These are phyloP conservation scores for Claviceps arundinis DNA, from an alignment of 2,329 filamentous ascomycete species.

Conservation along the genomic window DNA sequence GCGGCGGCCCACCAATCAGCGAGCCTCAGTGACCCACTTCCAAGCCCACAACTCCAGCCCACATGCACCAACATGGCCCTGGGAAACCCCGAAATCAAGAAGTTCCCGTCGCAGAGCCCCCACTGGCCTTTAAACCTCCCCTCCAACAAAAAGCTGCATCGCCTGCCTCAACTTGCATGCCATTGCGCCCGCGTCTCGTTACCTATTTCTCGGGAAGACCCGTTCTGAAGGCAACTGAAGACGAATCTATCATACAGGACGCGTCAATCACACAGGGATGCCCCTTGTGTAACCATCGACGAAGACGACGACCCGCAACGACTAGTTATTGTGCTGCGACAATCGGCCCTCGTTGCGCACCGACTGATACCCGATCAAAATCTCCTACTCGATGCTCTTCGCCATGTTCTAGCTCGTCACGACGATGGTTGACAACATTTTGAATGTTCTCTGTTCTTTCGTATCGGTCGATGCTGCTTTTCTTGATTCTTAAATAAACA, in stretches of 20 bases:
- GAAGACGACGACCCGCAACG: background rate
- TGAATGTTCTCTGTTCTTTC: constrained; percentile 33
- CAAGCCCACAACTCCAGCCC: background rate
- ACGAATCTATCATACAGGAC: too few species aligned
- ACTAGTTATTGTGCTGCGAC: constrained; percentile 1
- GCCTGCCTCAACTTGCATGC: background rate
- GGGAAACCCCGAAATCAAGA: background rate
- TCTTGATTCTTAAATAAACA: constrained; percentile 19
- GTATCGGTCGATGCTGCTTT: constrained; percentile 41
- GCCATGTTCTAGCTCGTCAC: constrained; percentile 25
- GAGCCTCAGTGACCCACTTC: background rate
- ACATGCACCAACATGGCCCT: background rate
- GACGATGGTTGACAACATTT: constrained; percentile 43
- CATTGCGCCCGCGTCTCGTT: constrained; percentile 3
- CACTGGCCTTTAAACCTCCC: constrained; percentile 4
- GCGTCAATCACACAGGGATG: background rate
- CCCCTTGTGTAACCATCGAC: background rate
- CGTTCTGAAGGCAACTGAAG: background rate
- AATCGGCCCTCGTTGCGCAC: constrained; percentile 1
- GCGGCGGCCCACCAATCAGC: too few species aligned
- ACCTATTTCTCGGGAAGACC: background rate
- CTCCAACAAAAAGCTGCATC: constrained; percentile 5
- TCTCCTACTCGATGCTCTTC: constrained; percentile 1
- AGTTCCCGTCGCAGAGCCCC: background rate
- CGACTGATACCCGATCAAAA: constrained; percentile 1